Percentiles rank a stretch among this genome's conserved stretches.
Evolutionary conservation across 805 yeast species (phyloP).

Genomic region (Ogataea ganodermae): DNA sequence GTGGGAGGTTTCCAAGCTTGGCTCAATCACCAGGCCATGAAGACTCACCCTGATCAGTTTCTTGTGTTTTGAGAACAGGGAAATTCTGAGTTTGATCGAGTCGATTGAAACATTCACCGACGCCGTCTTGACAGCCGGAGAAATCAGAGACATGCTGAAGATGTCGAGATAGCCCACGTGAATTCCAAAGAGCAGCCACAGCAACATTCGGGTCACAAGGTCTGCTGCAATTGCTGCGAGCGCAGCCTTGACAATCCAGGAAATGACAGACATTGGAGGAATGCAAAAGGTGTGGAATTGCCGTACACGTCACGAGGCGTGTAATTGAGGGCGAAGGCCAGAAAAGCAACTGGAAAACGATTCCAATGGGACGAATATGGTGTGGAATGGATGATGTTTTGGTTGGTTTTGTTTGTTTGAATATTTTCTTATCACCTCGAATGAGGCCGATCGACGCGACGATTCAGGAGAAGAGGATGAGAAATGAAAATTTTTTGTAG

Average conservation of each 20-base stretch:
- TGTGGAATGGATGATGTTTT: background rate
- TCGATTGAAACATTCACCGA: slow-evolving; percentile 6
- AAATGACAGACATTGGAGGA: background rate
- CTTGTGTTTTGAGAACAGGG: slow-evolving; percentile 13
- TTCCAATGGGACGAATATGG: no score
- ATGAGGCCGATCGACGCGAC: background rate
- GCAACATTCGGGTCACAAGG: slow-evolving; percentile 1
- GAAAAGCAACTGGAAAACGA: no score
- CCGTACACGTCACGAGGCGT: no score
- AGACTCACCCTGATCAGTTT: slow-evolving; percentile 18
- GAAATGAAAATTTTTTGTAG: background rate
- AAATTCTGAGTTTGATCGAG: slow-evolving; percentile 14
- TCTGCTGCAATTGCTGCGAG: background rate
- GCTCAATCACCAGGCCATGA: slow-evolving; percentile 7
- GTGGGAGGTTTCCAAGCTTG: background rate
- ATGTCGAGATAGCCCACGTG: slow-evolving; percentile 33
- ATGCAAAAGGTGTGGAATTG: no score
- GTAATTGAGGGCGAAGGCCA: no score
- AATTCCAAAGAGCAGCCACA: slow-evolving; percentile 25
- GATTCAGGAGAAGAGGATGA: no score
- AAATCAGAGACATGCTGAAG: slow-evolving; percentile 25
- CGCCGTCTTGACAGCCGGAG: slow-evolving; percentile 16
- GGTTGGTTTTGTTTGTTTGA: background rate
- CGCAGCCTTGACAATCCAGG: background rate
- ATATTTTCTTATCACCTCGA: background rate